phyloP scores from a whole-genome alignment of 441 rosid species.

The Adansonia rubrostipa region DNA sequence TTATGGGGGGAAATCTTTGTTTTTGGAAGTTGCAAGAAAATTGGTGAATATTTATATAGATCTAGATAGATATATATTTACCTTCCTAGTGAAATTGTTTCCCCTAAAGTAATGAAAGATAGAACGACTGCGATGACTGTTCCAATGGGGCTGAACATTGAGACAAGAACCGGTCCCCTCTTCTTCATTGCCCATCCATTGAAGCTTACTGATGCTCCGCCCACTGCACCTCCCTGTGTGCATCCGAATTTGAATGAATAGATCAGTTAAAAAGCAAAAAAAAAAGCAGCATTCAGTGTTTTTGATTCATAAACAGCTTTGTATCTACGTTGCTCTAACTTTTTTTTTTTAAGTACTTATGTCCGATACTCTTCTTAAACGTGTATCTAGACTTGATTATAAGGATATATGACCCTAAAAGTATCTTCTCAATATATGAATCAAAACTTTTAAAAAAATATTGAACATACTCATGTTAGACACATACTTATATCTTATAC shows the following conservation, averaged over 20 bases:
- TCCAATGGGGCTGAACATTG: constrained; percentile 82
- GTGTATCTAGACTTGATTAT: no score
- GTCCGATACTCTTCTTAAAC: no score
- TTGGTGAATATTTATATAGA: background rate
- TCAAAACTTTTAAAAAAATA: no score
- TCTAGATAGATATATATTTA: constrained; percentile 21
- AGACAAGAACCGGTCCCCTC: constrained; percentile 87
- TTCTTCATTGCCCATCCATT: constrained; percentile 97
- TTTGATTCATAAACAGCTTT: no score
- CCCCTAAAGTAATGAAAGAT: constrained; percentile 69
- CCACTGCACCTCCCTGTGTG: constrained; percentile 60
- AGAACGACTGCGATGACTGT: constrained; percentile 70
- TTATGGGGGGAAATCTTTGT: background rate
- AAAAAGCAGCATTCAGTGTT: background rate
- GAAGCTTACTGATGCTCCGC: constrained; percentile 78
- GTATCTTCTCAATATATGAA: no score
- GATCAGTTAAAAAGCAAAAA: background rate
- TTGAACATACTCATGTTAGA: no score
- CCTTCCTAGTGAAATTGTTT: constrained; percentile 70
- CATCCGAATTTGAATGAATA: background rate
- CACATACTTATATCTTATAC: no score
- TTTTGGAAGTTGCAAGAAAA: background rate
- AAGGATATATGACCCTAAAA: no score
- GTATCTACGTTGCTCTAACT: no score
- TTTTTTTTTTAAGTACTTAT: no score